Percentiles rank a stretch among this genome's conserved stretches.
Evolutionary conservation across 192 early-diverging fungal species (phyloP).

Genomic region (Podila minutissima): DNA sequence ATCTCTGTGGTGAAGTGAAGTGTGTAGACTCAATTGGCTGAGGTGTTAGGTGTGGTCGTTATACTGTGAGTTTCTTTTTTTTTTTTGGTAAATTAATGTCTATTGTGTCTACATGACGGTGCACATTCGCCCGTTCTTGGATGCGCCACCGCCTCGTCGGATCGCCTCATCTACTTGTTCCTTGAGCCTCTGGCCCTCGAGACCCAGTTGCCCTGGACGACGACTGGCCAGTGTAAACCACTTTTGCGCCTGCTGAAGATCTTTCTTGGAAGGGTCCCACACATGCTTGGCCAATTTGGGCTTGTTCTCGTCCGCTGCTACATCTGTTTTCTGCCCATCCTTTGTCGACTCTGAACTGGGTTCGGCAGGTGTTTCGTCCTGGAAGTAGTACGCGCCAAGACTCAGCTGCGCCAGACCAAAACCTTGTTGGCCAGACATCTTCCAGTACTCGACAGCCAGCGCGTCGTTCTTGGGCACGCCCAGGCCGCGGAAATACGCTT

Average conservation of each 20-base stretch:
- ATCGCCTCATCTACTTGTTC: conserved; percentile 37
- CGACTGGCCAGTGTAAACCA: conserved; percentile 50
- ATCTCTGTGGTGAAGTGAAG: no score
- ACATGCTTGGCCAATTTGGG: conserved; percentile 11
- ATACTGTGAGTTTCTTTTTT: no score
- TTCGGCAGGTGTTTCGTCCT: conserved; percentile 17
- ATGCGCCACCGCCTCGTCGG: conserved; percentile 19
- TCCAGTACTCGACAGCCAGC: conserved; percentile 59
- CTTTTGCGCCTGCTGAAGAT: conserved; percentile 46
- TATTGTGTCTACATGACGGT: conserved; percentile 21
- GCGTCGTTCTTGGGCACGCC: conserved; percentile 56
- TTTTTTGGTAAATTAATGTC: background rate
- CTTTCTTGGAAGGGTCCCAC: conserved; percentile 45
- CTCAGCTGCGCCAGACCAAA: conserved; percentile 61
- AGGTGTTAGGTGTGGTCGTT: no score
- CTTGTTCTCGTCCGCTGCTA: background rate
- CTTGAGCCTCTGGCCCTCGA: conserved; percentile 33
- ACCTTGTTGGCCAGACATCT: conserved; percentile 59
- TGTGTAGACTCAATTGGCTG: no score
- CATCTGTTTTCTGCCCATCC: background rate
- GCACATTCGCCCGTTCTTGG: conserved; percentile 26
- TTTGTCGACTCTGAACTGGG: background rate
- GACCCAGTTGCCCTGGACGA: conserved; percentile 26
- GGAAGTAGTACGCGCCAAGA: conserved; percentile 52
- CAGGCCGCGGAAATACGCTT: conserved; percentile 53